Conservation (phyloP, 768 basidiomycete species). For the Podaxis sp. region DNA sequence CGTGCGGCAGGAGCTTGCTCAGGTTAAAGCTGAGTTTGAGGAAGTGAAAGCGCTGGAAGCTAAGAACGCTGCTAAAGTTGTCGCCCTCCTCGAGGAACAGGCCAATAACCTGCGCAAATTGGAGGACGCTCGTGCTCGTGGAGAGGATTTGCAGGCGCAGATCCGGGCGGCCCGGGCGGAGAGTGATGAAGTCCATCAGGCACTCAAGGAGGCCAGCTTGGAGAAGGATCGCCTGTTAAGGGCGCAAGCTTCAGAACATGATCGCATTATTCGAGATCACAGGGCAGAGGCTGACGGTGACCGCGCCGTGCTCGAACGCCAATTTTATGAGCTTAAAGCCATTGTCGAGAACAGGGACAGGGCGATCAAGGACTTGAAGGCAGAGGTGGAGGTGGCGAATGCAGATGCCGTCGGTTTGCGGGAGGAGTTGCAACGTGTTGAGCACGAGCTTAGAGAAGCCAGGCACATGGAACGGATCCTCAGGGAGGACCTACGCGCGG, state of each 20-base stretch:
- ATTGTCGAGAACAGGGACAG: constrained; percentile 59
- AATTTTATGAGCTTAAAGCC: constrained; percentile 72
- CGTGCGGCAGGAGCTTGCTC: constrained; percentile 62
- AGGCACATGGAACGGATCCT: constrained; percentile 67
- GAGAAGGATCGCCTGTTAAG: constrained; percentile 82
- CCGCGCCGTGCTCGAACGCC: constrained; percentile 87
- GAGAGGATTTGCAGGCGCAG: constrained; percentile 75
- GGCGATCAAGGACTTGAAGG: constrained; percentile 61
- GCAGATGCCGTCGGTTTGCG: constrained; percentile 68
- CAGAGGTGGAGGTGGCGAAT: constrained; percentile 62
- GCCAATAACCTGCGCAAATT: constrained; percentile 67
- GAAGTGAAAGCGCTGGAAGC: constrained; percentile 68
- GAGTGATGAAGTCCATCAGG: constrained; percentile 66
- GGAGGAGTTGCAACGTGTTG: constrained; percentile 71
- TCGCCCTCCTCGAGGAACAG: constrained; percentile 72
- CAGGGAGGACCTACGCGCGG: constrained; percentile 72
- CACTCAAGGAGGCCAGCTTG: constrained; percentile 62
- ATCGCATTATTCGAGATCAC: constrained; percentile 75
- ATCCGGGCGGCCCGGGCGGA: constrained; percentile 70
- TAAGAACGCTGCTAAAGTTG: constrained; percentile 61
- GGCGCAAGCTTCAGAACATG: constrained; percentile 68
- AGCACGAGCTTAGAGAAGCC: constrained; percentile 69
- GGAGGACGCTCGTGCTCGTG: constrained; percentile 72
- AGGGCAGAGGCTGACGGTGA: constrained; percentile 93
- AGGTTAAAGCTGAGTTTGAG: constrained; percentile 61